Conservation (phyloP, 2,329 filamentous ascomycete genomes). For the Pseudocercospora fijiensis region DNA sequence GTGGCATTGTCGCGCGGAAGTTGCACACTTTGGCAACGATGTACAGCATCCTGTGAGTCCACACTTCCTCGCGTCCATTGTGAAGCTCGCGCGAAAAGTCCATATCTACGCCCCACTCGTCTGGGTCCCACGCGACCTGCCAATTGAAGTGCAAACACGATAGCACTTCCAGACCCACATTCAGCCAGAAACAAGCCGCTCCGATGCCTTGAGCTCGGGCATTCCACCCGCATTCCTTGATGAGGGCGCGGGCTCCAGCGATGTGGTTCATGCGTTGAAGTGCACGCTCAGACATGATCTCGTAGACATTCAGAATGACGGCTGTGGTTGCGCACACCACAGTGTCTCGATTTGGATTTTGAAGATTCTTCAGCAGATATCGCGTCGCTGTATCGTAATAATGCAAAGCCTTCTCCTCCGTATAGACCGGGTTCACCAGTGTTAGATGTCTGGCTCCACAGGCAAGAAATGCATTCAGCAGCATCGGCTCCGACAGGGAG, state of each 20-base stretch:
- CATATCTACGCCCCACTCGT: conserved; percentile 85
- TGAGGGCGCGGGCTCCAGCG: conserved; percentile 76
- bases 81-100: conserved; percentile 61
- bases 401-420: conserved; percentile 72
- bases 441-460: conserved; percentile 83
- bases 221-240: conserved; percentile 88
- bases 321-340: conserved; percentile 83
- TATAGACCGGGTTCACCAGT: conserved; percentile 66
- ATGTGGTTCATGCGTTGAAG: conserved; percentile 86
- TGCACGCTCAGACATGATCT: conserved; percentile 82
- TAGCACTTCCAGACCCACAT: conserved; percentile 85
- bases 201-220: conserved; percentile 76
- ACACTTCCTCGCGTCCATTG: conserved; percentile 71
- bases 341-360: conserved; percentile 81
- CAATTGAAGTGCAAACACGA: conserved; percentile 85
- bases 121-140: conserved; percentile 83
- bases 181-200: conserved; percentile 90
- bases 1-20: conserved; percentile 70
- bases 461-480: conserved; percentile 83
- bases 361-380: conserved; percentile 70
- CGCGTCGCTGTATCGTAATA: conserved; percentile 87
- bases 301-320: conserved; percentile 86
- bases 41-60: conserved; percentile 87
- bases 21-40: conserved; percentile 84
- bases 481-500: conserved; percentile 78